Evolutionary conservation across 2,329 filamentous ascomycete species (phyloP), one percentile per base, ranked within the genome.

Genomic region (Aspergillus terreus): DNA sequence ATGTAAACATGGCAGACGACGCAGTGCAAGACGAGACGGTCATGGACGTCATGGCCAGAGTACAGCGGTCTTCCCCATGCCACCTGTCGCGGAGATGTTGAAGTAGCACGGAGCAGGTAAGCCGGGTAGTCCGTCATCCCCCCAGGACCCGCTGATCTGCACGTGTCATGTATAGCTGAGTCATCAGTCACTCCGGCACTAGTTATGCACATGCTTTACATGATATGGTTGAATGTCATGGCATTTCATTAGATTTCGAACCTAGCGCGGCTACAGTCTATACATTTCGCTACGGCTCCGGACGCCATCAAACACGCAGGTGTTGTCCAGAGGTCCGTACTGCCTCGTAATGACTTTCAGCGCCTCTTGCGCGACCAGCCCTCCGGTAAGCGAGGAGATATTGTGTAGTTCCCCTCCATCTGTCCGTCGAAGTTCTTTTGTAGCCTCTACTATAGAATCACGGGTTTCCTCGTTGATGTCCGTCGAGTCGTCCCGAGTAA

Each of bases 351-450:
- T 57, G 5, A 84, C 80, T 68, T 99, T 99, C 75, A 99, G 95
- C 56, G 92, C 83, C 74, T 99, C 94, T 72, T 99, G 95, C n/a
- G 92, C 90, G 44, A 95, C 87, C 76, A 99, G 87, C 3, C 94
- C 95, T 27, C 94, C 95, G 1, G 86, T 87, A 50, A 96, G 75
- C 23, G 92, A 86, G 30, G 92, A 88, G 50, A 95, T 88, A 67
- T 96, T 97, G 75, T 99, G 94, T 53, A 99, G 76, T 70, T 99
- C 95, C 49, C 85, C 88, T 25, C 90, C 89, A 44, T 83, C 85
- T 33, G 90, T 88, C 53, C 95, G 84, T 32, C 86, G 82, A 41
- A 90, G 78, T 69, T 92, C 88, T 53, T 83, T 75, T 1, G 83
- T 79, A 12, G 81, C 78, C 59, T 83, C 74, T 21, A 66, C 53